Conservation (phyloP, 176 grass and related monocot genomes). For the Carex parvula region DNA sequence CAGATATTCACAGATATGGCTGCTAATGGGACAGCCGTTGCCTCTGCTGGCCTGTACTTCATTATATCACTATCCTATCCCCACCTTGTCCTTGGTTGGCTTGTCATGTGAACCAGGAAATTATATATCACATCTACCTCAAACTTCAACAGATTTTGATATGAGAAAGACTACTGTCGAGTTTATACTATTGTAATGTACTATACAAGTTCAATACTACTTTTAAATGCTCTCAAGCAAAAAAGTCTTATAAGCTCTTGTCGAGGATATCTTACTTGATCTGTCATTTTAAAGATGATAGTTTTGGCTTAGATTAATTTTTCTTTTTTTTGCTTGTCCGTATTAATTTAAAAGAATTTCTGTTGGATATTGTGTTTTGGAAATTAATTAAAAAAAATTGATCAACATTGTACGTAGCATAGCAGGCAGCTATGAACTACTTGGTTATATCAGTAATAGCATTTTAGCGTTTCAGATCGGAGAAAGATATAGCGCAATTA, state of each 20-base stretch:
- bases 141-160: neutral
- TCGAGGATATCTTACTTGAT: neutral
- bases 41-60: neutral
- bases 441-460: no score
- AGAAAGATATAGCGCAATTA: no score
- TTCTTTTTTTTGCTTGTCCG: no score
- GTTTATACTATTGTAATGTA: neutral
- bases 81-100: slow-evolving; percentile 7
- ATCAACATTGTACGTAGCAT: no score
- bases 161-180: neutral
- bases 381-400: no score
- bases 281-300: no score
- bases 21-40: neutral
- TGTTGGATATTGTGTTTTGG: no score
- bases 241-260: neutral
- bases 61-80: neutral
- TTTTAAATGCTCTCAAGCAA: no score
- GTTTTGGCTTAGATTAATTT: no score
- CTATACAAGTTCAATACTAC: neutral
- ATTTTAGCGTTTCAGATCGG: no score
- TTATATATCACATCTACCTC: neutral
- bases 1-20: neutral
- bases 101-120: neutral
- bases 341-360: no score
- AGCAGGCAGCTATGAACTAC: no score